These are phyloP conservation scores for Anisogramma anomala DNA, from an alignment of 2,329 filamentous ascomycete species.

Conservation along the genomic window DNA sequence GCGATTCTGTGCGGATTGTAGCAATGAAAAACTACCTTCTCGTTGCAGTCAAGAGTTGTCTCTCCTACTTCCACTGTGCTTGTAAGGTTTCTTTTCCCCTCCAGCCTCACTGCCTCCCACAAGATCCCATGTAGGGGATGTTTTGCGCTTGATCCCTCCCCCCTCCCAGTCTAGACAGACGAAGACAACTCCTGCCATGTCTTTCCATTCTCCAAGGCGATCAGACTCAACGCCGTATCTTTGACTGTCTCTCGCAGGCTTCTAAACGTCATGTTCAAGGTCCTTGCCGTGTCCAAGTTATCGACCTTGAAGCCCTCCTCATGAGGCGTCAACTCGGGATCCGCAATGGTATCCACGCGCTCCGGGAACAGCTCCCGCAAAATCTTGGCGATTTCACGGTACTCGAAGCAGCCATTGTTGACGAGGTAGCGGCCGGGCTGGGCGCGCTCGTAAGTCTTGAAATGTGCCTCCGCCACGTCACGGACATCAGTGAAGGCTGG, in stretches of 20 bases:
- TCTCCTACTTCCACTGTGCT: too few species aligned
- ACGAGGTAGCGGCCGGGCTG: conserved; percentile 8
- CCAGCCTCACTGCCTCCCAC: too few species aligned
- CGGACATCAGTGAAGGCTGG: conserved; percentile 11
- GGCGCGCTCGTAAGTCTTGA: conserved; percentile 9
- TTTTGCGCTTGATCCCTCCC: not conserved
- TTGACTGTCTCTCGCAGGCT: conserved; percentile 3
- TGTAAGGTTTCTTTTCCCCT: too few species aligned
- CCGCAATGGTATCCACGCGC: conserved; percentile 9
- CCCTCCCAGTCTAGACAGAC: not conserved
- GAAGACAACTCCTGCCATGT: conserved; percentile 3
- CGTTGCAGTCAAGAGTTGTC: too few species aligned
- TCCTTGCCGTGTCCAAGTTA: conserved; percentile 3
- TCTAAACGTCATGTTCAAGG: conserved; percentile 7
- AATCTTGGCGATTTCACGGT: conserved; percentile 8
- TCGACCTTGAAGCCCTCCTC: conserved; percentile 10
- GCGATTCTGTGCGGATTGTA: too few species aligned
- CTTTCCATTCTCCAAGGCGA: conserved; percentile 11
- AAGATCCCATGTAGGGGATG: too few species aligned
- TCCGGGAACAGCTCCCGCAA: conserved; percentile 8
- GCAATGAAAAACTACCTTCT: too few species aligned
- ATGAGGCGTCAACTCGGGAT: conserved; percentile 4
- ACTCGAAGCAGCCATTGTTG: conserved; percentile 7
- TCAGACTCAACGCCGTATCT: conserved; percentile 9
- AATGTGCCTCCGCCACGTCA: conserved; percentile 10